Percentiles rank a stretch among this genome's conserved stretches.
phyloP scores from a whole-genome alignment of 2,329 filamentous ascomycete genomes.

The Phaeosphaeriaceae sp. region DNA sequence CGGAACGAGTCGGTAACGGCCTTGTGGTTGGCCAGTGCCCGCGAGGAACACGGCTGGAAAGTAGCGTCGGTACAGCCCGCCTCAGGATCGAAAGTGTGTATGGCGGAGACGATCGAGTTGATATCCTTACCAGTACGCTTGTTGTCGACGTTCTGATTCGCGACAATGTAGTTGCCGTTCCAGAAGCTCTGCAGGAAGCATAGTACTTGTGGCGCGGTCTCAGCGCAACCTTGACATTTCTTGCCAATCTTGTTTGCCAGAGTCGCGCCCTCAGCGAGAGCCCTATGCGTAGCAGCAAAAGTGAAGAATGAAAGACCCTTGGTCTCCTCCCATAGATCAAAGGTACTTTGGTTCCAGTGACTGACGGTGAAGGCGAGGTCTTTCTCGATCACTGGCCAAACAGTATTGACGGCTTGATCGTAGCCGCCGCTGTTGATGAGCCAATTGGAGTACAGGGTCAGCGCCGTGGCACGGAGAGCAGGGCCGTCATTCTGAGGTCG shows the following conservation, averaged over 20 bases:
- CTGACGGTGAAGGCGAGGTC: constrained; percentile 78
- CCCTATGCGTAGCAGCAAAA: constrained; percentile 71
- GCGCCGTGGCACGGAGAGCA: constrained; percentile 75
- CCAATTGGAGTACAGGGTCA: constrained; percentile 78
- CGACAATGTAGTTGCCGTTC: constrained; percentile 69
- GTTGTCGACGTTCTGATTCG: constrained; percentile 70
- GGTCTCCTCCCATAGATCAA: constrained; percentile 87
- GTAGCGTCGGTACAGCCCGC: constrained; percentile 72
- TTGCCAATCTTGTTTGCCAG: constrained; percentile 71
- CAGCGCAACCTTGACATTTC: constrained; percentile 67
- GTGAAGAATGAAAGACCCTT: constrained; percentile 83
- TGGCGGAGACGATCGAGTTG: constrained; percentile 68
- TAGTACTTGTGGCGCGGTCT: constrained; percentile 73
- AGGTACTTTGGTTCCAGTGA: constrained; percentile 69
- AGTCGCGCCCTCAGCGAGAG: constrained; percentile 68
- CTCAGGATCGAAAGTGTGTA: constrained; percentile 71
- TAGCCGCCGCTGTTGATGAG: constrained; percentile 68
- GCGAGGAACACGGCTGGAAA: constrained; percentile 77
- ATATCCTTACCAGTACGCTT: constrained; percentile 74
- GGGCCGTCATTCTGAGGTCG: constrained; percentile 83
- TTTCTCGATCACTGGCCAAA: constrained; percentile 79
- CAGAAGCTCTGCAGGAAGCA: constrained; percentile 81
- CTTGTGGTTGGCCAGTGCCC: constrained; percentile 75
- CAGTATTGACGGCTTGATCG: constrained; percentile 52
- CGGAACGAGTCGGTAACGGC: constrained; percentile 79